Evolutionary conservation across 2,329 filamentous ascomycete genomes (phyloP), one percentile per base, ranked within the genome.

Genomic region (Mariannaea elegans): DNA sequence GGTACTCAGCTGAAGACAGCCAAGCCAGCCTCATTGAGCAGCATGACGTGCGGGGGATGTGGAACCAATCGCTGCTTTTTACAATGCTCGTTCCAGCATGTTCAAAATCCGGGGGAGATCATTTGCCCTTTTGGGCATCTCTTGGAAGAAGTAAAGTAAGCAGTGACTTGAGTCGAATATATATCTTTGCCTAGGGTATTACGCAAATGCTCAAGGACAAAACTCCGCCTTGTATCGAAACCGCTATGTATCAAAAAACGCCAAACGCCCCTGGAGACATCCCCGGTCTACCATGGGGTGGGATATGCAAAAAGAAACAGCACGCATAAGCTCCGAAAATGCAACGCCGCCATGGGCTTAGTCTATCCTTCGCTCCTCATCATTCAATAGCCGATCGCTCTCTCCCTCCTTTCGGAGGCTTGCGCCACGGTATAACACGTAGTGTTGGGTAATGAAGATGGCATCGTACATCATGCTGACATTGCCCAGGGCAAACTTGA

Each of bases 371-470:
- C 72, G 65, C 64, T 74, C 71, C 46, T 74, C 71, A 5, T 71
- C 72, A 4, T 52, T 51, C 18, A 78, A 59, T 60, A 77, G 53
- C 1, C 72, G 62, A 49, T 72, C 68, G 9, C 45, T 59, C 44
- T 74, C 71, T 7, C 62, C 61, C 18, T 64, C 61, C 12, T 50
- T 48, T 7, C 46, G 42, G 21, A 50, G 50, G 24, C 38, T 53
- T 39, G 57, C 51, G 21, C 60, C 56, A 18, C 72, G 69, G 57
- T 97, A 98, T 18, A 97, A 75, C 32, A 94, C 79, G 70, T 94
- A 98, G 77, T 98, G 95, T 78, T 99, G 95, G 4, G 85, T 71
- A 50, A 98, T 90, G 73, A 98, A 98, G 47, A 97, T 81, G 29
- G 90, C 64, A 73, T 98, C 94, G 74, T 97, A 98, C 2, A 92